Base-by-base conservation (phyloP, 2,329 filamentous ascomycete species). In the Neocatenulostroma microsporum region DNA sequence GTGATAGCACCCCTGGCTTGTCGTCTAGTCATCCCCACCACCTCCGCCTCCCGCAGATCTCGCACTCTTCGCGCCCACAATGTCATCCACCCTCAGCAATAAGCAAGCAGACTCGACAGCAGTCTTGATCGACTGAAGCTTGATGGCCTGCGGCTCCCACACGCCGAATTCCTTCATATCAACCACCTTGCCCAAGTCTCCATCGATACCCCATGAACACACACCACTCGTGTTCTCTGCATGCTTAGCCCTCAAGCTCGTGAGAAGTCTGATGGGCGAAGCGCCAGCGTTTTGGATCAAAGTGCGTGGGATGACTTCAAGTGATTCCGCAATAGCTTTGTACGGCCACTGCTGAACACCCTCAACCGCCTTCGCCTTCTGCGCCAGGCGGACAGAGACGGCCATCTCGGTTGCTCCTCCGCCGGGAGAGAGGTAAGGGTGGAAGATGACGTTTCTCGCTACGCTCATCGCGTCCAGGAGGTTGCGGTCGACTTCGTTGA, bases 261-360 rank as follows among this genome's bases (percentile, higher is more conserved):
- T 96, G 48, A 98, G 72, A 37, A 96, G 82, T 53, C 88, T 80
- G 55, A 98, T 88, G 13, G 91, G 89, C 66, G 84, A 93, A 58
- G 84, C 84, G 54, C 91, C 91, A 15, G 88, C 85, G 64, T 98
- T 98, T 67, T 96, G 88, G 47, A 96, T 82, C 47, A 98, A 73
- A 13, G 91, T 98, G 52, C 93, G 78, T 37, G 91, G 91, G 48
- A 98, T 96, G 45, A 98, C 89, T 66, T 98, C 93, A 72, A 98
- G 84, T 19, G 91, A 89, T 55, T 98, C 91, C 3, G 91, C 91
- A 39, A 98, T 84, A 10, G 89, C 91, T 68, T 88, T 89, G 76
- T 98, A 98, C 2, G 91, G 91, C 91, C 91, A 98, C 68, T 98
- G 91, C 66, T 93, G 84, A 34, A 98, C 88, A 55, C 91, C 93